phyloP scores from a whole-genome alignment of 257 asterid genomes.

The Cynanchum wilfordii region DNA sequence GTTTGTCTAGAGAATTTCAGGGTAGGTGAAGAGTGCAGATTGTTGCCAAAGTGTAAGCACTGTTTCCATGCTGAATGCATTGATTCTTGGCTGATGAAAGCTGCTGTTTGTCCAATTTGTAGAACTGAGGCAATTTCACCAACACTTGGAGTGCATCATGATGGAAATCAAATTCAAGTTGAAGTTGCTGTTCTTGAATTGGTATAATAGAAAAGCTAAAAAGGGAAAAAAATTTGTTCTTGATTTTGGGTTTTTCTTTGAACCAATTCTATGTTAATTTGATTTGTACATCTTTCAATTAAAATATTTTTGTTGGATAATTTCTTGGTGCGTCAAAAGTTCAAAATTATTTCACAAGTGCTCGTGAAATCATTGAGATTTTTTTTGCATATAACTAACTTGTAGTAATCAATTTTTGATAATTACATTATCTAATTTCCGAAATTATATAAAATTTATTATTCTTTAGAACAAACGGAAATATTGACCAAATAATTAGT shows the following conservation, averaged over 20 bases:
- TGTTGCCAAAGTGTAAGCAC: conserved; percentile 48
- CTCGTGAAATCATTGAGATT: too few species aligned
- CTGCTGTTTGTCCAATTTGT: conserved; percentile 63
- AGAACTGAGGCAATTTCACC: conserved; percentile 32
- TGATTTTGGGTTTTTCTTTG: not conserved
- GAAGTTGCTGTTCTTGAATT: conserved; percentile 25
- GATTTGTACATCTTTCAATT: too few species aligned
- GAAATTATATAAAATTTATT: too few species aligned
- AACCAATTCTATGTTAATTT: too few species aligned
- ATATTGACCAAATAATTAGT: too few species aligned
- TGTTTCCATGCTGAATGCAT: conserved; percentile 57
- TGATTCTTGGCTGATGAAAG: conserved; percentile 55
- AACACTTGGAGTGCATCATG: conserved; percentile 11
- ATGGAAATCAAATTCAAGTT: conserved; percentile 16
- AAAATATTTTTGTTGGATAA: too few species aligned
- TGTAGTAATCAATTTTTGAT: too few species aligned
- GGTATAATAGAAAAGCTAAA: conserved; percentile 5
- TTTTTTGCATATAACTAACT: too few species aligned
- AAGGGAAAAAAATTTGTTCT: not conserved
- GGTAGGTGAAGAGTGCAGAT: conserved; percentile 56
- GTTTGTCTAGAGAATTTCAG: conserved; percentile 56
- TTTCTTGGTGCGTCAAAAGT: too few species aligned
- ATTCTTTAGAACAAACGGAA: too few species aligned
- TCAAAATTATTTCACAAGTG: too few species aligned
- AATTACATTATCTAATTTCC: too few species aligned